Evolutionary conservation across 805 yeast species (phyloP), one percentile per base, ranked within the genome.

Genomic region (Schizosaccharomyces octosporus): DNA sequence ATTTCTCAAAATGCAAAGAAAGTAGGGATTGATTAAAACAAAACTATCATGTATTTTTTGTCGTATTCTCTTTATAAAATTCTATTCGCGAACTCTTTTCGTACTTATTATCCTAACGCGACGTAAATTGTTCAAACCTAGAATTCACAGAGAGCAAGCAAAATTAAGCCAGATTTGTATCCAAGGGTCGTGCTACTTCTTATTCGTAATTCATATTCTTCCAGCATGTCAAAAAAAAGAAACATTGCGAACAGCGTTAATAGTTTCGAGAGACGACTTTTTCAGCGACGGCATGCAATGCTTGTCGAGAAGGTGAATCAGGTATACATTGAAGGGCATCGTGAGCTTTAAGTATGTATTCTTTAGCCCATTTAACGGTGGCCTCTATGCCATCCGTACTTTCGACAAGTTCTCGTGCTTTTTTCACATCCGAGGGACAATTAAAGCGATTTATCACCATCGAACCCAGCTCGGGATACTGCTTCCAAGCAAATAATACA

Each of bases 401-500:
- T 59, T 76, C 75, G 11, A 93, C 97, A 19, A 19, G 60, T 7
- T 61, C 54, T 61, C 57, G 31, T 51, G 27, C 57, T n/a, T 75
- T 72, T 66, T 85, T 87, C 45, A 90, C 84, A 70, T 93, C 98
- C 4, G 95, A 95, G 1, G 82, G 80, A 62, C 80, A 73, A 58
- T 78, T 76, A 71, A 93, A 93, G 71, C 90, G 87, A 63, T 97
- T 79, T 29, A 81, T 81, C 66, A 93, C 88, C 67, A 90, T 72
- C 45, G 80, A 82, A 2, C 97, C 97, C 59, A 93, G 76, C 63
- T 83, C 84, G 0, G 95, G 95, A 67, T 80, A 81, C 67, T 84
- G 80, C 67, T 80, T 82, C 98, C 98, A 93, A 0, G 98, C 97
- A 72, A 78, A 93, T 62, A 93, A 74, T 2, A 90, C 88, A 1